Evolutionary conservation across 148 eudicot genomes (phyloP), one percentile per base, ranked within the genome.

Genomic region (Gaultheria prostrata): DNA sequence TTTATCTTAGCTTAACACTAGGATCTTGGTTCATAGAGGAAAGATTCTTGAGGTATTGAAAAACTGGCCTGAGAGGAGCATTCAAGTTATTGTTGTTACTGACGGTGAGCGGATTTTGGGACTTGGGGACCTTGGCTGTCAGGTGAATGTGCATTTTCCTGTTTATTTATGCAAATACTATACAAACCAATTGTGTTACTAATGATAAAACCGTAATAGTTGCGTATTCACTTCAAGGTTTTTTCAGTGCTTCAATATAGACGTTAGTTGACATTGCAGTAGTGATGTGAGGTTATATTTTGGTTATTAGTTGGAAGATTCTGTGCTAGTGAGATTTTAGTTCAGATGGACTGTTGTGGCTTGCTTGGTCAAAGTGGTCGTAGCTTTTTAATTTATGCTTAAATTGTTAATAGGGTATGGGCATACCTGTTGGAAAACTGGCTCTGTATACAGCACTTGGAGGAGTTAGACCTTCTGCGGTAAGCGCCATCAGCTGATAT

Each of bases 361-460:
- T 70, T n/a, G 8, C 15, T 74, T 8, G 39, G 8, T 17, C 21
- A 3, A 20, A 61, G 32, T 30, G 45, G 2, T 17, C 59, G 39
- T 39, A 77, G 57, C 51, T 63, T 63, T 10, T 73, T 21, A 54
- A 30, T 67, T 67, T 10, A 59, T 71, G 14, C 28, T 70, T 28
- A 35, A 13, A 61, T 78, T 77, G 53, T 85, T 85, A 76, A 81
- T 92, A 96, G 98, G 98, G 98, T 57, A 96, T 96, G 98, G 98
- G 98, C 59, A 96, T 96, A 89, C 98, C 98, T 51, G 98, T 96
- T 32, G 98, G 98, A 45, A 96, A 96, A 79, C 84, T 96, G 84
- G 92, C 98, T 59, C 81, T 96, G 45, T 96, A 96, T 85, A 88
- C 98, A 46, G 98, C 98, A 67, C 94, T 96, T 71, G 98, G 98